Percentiles rank a stretch among this genome's conserved stretches.
phyloP scores from a whole-genome alignment of 331 rosid species.

The Pyrus hybrid region DNA sequence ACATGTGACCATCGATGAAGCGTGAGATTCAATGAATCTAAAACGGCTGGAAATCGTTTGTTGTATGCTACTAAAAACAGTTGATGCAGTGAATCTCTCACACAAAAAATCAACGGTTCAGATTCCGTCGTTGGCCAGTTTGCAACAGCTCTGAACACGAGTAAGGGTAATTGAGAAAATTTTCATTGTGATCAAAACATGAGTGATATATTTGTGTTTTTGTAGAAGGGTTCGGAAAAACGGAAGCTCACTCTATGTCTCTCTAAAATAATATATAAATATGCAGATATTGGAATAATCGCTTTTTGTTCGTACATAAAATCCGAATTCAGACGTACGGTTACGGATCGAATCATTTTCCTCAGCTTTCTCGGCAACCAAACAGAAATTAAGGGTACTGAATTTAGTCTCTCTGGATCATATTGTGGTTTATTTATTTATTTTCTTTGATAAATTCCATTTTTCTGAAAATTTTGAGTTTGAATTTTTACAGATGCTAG shows the following conservation, averaged over 20 bases:
- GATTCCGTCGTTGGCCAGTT: not conserved
- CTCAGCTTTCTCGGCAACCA: not conserved
- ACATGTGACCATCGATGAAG: too few relatives aligned
- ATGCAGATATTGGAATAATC: not conserved
- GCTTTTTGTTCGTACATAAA: not conserved
- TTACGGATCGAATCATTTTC: not conserved
- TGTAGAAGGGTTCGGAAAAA: too few relatives aligned
- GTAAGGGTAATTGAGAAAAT: too few relatives aligned
- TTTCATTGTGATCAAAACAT: too few relatives aligned
- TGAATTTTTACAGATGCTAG: not conserved
- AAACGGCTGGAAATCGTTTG: too few relatives aligned
- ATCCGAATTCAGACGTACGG: not conserved
- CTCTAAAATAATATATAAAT: not conserved
- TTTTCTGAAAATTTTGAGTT: not conserved
- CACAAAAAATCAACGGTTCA: not conserved
- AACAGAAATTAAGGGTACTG: not conserved
- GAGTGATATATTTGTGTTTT: too few relatives aligned
- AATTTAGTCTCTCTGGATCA: not conserved
- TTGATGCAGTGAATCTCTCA: not conserved
- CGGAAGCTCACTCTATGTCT: not conserved
- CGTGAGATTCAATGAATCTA: too few relatives aligned
- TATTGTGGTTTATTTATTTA: not conserved
- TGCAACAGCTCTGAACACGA: too few relatives aligned
- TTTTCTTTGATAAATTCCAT: not conserved
- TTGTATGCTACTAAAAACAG: not conserved